Base-by-base conservation (phyloP, 1,284 basidiomycete species). In the Kwoniella shivajii region DNA sequence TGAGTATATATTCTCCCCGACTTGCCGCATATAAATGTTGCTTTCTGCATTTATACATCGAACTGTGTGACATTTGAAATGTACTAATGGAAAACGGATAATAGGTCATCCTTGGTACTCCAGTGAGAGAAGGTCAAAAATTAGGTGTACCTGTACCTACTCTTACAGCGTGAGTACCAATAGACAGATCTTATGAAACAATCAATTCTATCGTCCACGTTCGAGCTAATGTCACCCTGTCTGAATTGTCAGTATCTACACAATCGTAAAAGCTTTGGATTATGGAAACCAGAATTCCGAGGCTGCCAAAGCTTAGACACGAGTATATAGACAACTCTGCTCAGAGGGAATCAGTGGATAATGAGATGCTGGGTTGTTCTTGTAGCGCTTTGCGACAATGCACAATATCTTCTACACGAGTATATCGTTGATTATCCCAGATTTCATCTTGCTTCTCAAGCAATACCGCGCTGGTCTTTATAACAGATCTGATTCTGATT, bases 41-140 rank as follows among this genome's bases (percentile, higher is more conserved):
- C 7, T 43, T 9, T 26, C 18, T 27, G 4, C 14, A 18, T 22
- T 47, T 39, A 48, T 20, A 20, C 43, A 29, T 38, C 31, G 4
- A 24, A 14, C 31, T 9, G 22, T 4, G 4, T 48, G 31, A 36
- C 29, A 45, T 43, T 18, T n/a, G 20, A 30, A 47, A 31, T 29
- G 30, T 16, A 22, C 29, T 44, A n/a, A n/a, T n/a, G n/a, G n/a
- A n/a, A n/a, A n/a, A 27, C 18, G 11, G 37, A 14, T 22, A 11
- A n/a, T 38, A 71, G 66, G 76, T 76, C 43, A 79, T 80, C 52
- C 65, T 79, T 34, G 75, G 75, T 13, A 76, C 76, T 7, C 78
- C 78, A 3, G 67, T 79, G 10, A 57, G 71, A 29, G 75, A 78
- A 56, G 79, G 74, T 0, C 62, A 73, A 55, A 50, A 77, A n/a